These are phyloP conservation scores for Candida oleophila DNA, from an alignment of 805 yeast species.

Conservation along the genomic window DNA sequence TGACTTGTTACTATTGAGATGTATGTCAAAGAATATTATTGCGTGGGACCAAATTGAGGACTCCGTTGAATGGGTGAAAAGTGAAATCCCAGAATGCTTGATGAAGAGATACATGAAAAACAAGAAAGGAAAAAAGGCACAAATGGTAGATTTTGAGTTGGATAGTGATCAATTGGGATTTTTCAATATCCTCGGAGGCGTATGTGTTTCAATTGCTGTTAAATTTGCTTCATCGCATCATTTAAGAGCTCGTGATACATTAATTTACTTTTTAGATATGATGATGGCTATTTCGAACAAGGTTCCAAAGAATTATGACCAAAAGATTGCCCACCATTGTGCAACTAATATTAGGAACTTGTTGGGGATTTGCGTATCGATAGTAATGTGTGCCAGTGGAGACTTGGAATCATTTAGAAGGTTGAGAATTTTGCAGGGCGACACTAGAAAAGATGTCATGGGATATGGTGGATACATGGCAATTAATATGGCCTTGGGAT, in stretches of 20 bases:
- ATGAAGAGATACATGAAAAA: conserved; percentile 23
- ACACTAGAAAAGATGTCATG: conserved; percentile 38
- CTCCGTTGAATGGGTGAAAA: conserved; percentile 53
- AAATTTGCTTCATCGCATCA: conserved; percentile 72
- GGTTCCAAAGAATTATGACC: conserved; percentile 53
- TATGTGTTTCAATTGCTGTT: conserved; percentile 71
- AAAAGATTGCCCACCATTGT: conserved; percentile 52
- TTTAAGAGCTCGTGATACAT: conserved; percentile 49
- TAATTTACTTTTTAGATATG: conserved; percentile 55
- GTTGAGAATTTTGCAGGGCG: conserved; percentile 66
- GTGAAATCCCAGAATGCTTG: conserved; percentile 52
- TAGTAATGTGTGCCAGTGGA: conserved; percentile 89
- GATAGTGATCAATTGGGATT: conserved; percentile 63
- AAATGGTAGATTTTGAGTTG: conserved; percentile 17
- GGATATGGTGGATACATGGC: conserved; percentile 76
- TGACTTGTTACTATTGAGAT: conserved; percentile 65
- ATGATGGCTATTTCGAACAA: conserved; percentile 43
- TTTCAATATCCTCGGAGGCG: conserved; percentile 70
- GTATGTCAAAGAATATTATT: conserved; percentile 62
- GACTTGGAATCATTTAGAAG: conserved; percentile 77
- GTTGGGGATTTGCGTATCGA: conserved; percentile 61
- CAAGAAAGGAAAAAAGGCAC: conserved; percentile 9
- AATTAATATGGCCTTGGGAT: conserved; percentile 78
- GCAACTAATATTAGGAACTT: conserved; percentile 57
- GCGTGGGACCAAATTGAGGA: conserved; percentile 66